Evolutionary conservation across 192 early-diverging fungal species (phyloP), one percentile per base, ranked within the genome.

Genomic region (Mortierella claussenii): DNA sequence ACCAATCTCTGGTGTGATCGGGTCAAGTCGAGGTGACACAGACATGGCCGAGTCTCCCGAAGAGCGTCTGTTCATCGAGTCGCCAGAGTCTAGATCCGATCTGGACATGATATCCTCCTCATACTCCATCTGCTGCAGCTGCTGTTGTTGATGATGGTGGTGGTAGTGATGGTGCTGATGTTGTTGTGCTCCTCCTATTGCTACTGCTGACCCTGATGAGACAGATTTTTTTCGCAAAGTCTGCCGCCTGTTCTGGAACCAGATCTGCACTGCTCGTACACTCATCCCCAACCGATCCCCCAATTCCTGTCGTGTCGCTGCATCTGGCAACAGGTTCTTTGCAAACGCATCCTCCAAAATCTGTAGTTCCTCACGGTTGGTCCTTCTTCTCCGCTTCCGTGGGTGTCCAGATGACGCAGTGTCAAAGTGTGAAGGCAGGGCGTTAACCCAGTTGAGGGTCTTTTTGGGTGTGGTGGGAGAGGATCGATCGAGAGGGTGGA

Each of bases 171-270:
- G n/a, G n/a, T n/a, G n/a, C n/a, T n/a, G n/a, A n/a, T n/a, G n/a
- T n/a, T n/a, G n/a, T n/a, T n/a, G n/a, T n/a, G n/a, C n/a, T n/a
- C n/a, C n/a, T n/a, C n/a, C n/a, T n/a, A n/a, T n/a, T n/a, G n/a
- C n/a, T n/a, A n/a, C n/a, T 18, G 18, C 33, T 32, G 37, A 7
- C 8, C 59, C 58, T 24, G 27, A 47, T 48, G 56, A 65, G 17
- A 75, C 27, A 13, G 73, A 76, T 37, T 76, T 80, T 48, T 68
- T 83, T 10, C 87, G 80, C 21, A 88, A 76, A 18, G 84, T 86
- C 75, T 95, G 93, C 9, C 94, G 85, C 27, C 89, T 82, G 80
- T 93, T 94, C 65, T 93, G 92, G 79, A 93, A 93, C 93, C 89
- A 92, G 28, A 92, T 88, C 66, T 92, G 91, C 4, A 92, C 90